phyloP scores from a whole-genome alignment of 2,329 filamentous ascomycete species.

The Penicillium sp. region DNA sequence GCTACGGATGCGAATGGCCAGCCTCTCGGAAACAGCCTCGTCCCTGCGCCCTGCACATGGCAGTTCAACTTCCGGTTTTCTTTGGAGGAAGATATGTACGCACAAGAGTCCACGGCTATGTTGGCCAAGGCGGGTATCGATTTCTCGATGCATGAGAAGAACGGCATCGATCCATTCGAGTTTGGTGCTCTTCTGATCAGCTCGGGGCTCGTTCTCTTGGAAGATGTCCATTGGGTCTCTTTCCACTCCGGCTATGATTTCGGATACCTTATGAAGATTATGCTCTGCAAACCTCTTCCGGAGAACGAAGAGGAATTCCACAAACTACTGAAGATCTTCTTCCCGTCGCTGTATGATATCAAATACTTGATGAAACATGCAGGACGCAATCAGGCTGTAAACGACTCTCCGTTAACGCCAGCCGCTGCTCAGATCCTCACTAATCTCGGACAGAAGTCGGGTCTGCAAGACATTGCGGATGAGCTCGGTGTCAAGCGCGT shows the following conservation, averaged over 20 bases:
- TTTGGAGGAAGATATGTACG: conserved; percentile 92
- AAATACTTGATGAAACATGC: conserved; percentile 95
- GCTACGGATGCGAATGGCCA: conserved; percentile 46
- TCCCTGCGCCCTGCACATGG: conserved; percentile 78
- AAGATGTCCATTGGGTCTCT: conserved; percentile 89
- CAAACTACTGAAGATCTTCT: conserved; percentile 79
- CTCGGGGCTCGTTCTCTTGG: conserved; percentile 78
- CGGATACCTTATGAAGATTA: conserved; percentile 88
- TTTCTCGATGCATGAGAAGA: conserved; percentile 70
- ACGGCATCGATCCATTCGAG: conserved; percentile 80
- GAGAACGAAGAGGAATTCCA: conserved; percentile 87
- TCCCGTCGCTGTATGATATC: conserved; percentile 87
- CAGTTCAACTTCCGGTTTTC: conserved; percentile 99
- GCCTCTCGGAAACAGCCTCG: too few species aligned
- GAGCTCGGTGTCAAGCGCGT: conserved; percentile 82
- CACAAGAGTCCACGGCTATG: conserved; percentile 85
- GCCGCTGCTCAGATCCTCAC: conserved; percentile 65
- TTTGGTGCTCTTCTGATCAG: conserved; percentile 86
- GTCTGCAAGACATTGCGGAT: conserved; percentile 86
- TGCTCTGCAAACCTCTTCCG: conserved; percentile 72
- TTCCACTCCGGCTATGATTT: conserved; percentile 99
- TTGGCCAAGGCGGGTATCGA: conserved; percentile 87
- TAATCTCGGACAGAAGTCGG: conserved; percentile 81
- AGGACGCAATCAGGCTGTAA: conserved; percentile 59
- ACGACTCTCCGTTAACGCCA: conserved; percentile 55